Percentiles rank a stretch among this genome's conserved stretches.
Conservation (phyloP, 2,329 filamentous ascomycete species). For the Fusarium sp. region DNA sequence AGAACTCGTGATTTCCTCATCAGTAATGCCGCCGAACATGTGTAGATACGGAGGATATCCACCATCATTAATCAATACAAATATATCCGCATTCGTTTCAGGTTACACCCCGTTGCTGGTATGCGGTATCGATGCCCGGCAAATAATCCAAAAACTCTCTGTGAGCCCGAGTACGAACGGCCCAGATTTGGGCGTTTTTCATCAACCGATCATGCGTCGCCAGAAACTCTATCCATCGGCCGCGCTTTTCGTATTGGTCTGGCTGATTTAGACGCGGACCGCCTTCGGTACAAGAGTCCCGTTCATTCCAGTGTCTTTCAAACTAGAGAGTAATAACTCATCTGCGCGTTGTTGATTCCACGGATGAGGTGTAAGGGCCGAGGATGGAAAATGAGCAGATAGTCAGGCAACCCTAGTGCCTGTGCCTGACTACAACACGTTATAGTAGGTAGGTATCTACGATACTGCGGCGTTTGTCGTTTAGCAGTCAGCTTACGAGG, state of each 20-base stretch:
- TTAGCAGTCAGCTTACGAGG: slow-evolving; percentile 9
- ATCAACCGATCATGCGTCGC: not conserved
- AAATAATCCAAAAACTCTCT: slow-evolving; percentile 7
- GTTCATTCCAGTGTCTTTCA: slow-evolving; percentile 19
- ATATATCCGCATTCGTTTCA: slow-evolving; percentile 38
- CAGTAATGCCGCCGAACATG: slow-evolving; percentile 8
- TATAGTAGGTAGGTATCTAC: not conserved
- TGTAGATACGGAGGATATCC: not conserved
- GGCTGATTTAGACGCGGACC: slow-evolving; percentile 19
- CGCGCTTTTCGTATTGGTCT: slow-evolving; percentile 17
- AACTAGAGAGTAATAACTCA: not conserved
- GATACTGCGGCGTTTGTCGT: slow-evolving; percentile 10
- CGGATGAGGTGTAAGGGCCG: slow-evolving; percentile 32
- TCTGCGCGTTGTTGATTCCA: not conserved
- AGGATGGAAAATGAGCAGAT: slow-evolving; percentile 28
- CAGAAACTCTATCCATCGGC: slow-evolving; percentile 20
- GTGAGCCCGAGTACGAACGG: not conserved
- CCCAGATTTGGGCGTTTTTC: not conserved
- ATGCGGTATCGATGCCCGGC: slow-evolving; percentile 16
- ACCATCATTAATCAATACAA: slow-evolving; percentile 5
- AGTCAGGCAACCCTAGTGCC: slow-evolving; percentile 6
- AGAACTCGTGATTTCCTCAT: slow-evolving; percentile 23
- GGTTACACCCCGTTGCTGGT: slow-evolving; percentile 20
- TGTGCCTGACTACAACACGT: slow-evolving; percentile 16
- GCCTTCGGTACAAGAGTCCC: slow-evolving; percentile 10